Evolutionary conservation across 2,329 filamentous ascomycete genomes (phyloP), one percentile per base, ranked within the genome.

Genomic region (Colletotrichum liriopes): DNA sequence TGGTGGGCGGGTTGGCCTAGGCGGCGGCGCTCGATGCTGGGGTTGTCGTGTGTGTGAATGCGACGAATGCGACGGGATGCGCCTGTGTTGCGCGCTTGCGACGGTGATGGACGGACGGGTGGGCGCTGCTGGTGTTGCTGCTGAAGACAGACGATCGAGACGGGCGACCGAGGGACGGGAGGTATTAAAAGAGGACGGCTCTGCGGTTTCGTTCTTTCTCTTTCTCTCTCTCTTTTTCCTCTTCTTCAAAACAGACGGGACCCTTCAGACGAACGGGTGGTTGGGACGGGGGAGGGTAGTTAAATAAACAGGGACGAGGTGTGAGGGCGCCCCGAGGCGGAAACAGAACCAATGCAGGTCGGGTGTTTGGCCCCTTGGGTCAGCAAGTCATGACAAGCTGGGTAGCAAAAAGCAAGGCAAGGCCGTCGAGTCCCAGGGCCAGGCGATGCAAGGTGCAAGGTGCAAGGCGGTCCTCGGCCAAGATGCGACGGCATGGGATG

Each of bases 1-100:
- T 92, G 76, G 77, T 83, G 82, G 75, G 76, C 76, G 47, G 9
- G 35, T 43, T 9, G 35, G 62, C 45, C 62, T 37, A 20, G 20
- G 43, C 41, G 26, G 47, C 32, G 9, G 45, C 54, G 67, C 43
- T 23, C 23, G 26, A 8, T 45, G 43, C 43, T 35, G 20, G 20
- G 59, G 3, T 23, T 47, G 35, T 8, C 26, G 39, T 20, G 26
- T 47, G 12, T 29, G 55, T 26, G n/a, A 5, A 45, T 43, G 39
- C 35, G 65, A 72, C 58, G 26, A 39, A 29, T 9, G 58, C 59
- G 23, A 58, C 23, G n/a, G 47, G 7, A 52, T 52, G 69, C 69
- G 64, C 47, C 29, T 39, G 35, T 16, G 37, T 16, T 45, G 62
- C 54, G 67, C 62, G 45, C 29, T 66, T 66, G 62, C 67, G 54